Percentiles rank a stretch among this genome's conserved stretches.
Evolutionary conservation across 2,329 filamentous ascomycete species (phyloP).

Genomic region (Didymellaceae sp.): DNA sequence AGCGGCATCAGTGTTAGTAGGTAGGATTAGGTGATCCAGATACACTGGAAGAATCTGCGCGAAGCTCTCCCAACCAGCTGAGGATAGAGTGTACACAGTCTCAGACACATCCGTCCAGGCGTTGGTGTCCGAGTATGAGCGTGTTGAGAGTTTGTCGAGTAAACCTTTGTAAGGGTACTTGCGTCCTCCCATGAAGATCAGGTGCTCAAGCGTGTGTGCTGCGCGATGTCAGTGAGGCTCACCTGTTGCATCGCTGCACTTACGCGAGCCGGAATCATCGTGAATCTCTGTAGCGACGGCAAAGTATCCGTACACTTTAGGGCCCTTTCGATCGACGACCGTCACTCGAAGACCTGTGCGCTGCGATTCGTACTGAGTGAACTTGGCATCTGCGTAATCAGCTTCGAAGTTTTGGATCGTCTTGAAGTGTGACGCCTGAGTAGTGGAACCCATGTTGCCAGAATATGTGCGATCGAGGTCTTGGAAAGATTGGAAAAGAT

Average conservation of each 20-base stretch:
- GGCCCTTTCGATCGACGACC: slow-evolving; percentile 88
- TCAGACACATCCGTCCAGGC: slow-evolving; percentile 97
- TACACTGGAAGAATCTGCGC: slow-evolving; percentile 93
- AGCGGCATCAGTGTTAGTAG: slow-evolving; percentile 88
- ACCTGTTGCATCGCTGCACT: slow-evolving; percentile 11
- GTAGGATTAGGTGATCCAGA: slow-evolving; percentile 89
- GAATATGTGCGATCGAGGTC: slow-evolving; percentile 12
- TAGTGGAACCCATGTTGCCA: slow-evolving; percentile 39
- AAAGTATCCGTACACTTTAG: slow-evolving; percentile 91
- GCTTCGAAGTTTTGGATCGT: slow-evolving; percentile 84
- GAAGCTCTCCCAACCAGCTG: slow-evolving; percentile 96
- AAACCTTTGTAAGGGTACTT: slow-evolving; percentile 95
- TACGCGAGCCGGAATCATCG: slow-evolving; percentile 88
- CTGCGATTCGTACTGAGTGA: slow-evolving; percentile 95
- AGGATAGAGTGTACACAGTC: slow-evolving; percentile 93
- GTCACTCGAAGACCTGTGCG: slow-evolving; percentile 94
- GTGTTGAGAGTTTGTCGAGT: slow-evolving; percentile 89
- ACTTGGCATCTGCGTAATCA: slow-evolving; percentile 85
- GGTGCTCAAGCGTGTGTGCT: slow-evolving; percentile 60
- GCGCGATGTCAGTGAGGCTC: slow-evolving; percentile 10
- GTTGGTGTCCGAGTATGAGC: slow-evolving; percentile 93
- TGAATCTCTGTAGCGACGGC: slow-evolving; percentile 95
- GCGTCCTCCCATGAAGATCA: slow-evolving; percentile 75
- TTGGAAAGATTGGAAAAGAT: background rate
- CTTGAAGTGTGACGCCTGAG: slow-evolving; percentile 69